A percentile compares a stretch with the other conserved stretches of the same genome.
These are phyloP conservation scores for Medicago ruthenica DNA, from an alignment of 306 rosid species.

Conservation along the genomic window DNA sequence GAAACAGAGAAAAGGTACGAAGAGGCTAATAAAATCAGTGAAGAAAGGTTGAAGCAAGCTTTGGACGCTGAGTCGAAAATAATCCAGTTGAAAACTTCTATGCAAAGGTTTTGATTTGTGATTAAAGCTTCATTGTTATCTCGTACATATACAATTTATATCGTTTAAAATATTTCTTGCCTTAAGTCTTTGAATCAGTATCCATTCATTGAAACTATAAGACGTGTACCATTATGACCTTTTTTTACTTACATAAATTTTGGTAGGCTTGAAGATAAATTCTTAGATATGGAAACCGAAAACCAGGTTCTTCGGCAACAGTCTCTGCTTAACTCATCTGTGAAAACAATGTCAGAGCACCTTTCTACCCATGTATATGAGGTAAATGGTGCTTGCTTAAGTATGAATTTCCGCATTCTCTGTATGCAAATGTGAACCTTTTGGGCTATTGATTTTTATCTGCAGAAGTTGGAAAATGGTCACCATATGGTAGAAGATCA, in stretches of 20 bases:
- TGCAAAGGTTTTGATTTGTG: conserved; percentile 80
- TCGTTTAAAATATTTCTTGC: conserved; percentile 28
- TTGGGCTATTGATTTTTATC: conserved; percentile 33
- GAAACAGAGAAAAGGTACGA: conserved; percentile 90
- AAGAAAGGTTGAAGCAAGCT: conserved; percentile 96
- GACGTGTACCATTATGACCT: conserved; percentile 39
- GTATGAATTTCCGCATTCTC: conserved; percentile 9
- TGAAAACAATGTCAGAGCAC: conserved; percentile 68
- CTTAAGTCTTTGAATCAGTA: conserved; percentile 17
- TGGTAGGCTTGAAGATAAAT: conserved; percentile 92
- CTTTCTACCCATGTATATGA: conserved; percentile 64
- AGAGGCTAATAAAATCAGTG: conserved; percentile 85
- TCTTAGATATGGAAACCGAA: conserved; percentile 81
- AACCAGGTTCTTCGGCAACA: conserved; percentile 90
- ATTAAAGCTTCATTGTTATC: conserved; percentile 38
- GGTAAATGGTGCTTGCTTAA: conserved; percentile 48
- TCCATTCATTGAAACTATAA: conserved; percentile 18
- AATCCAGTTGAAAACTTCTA: conserved; percentile 84
- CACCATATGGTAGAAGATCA: conserved; percentile 74
- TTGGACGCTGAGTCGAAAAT: conserved; percentile 94
- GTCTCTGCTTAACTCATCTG: conserved; percentile 59
- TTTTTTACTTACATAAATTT: conserved; percentile 42
- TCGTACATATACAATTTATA: conserved; percentile 20
- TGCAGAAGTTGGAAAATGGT: conserved; percentile 87
- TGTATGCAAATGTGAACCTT: conserved; percentile 13